Evolutionary conservation across 78 protist species (phyloP), one percentile per base, ranked within the genome.

Genomic region (Dictyostelium firmibasis): DNA sequence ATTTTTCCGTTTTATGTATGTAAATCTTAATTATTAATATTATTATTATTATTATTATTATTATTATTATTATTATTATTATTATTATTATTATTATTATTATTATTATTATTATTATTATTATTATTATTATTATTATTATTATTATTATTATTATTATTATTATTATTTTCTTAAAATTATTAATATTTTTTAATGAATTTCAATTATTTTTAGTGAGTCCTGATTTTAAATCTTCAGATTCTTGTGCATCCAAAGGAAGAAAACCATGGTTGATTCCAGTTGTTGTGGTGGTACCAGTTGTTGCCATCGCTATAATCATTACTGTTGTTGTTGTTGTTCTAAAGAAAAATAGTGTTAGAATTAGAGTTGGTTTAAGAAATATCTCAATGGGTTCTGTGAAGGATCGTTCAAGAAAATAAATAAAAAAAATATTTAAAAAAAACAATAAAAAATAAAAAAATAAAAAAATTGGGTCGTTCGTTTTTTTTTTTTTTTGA

Each of bases 201-300:
- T n/a, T n/a, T n/a, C n/a, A n/a, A n/a, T n/a, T n/a, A n/a, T 14
- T 77, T 41, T n/a, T 77, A 29, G 72, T 47, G 14, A 11, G 16
- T 11, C n/a, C 41, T 8, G 70, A 41, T 47, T 41, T 29, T 20
- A 29, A 38, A n/a, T 10, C 35, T 9, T 31, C 79, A 3, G 44
- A 72, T 33, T 33, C 43, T 10, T 41, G 57, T 35, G 3, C 1
- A 72, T 41, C 35, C 35, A 41, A 11, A 25, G 9, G n/a, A 3
- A 27, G 13, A 3, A 79, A 38, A 47, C 10, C 57, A 47, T 79
- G 85, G 85, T 18, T 79, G 18, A 38, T 79, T 9, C 64, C 69
- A 44, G 85, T 79, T 25, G 85, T 20, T 0, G 70, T 79, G 27
- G 85, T 79, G 2, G 43, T 79, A 16, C 69, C 85, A 47, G 85